A percentile compares a stretch with the other conserved stretches of the same genome.
Evolutionary conservation across 306 rosid genomes (phyloP).

Genomic region (Prunus davidiana): DNA sequence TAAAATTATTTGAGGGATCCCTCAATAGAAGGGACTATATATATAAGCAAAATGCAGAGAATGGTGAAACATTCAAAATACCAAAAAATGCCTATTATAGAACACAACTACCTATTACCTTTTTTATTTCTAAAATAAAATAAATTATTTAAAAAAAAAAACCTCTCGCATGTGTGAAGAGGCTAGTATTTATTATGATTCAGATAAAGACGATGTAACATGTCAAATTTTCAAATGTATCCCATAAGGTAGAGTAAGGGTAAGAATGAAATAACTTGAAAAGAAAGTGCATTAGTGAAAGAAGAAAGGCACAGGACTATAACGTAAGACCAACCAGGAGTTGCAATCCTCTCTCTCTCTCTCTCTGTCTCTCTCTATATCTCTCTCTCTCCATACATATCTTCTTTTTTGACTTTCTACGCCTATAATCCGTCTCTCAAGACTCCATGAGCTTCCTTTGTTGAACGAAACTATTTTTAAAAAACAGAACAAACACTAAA

Average conservation of each 20-base stretch:
- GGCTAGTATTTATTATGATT: too few species aligned
- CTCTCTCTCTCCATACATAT: slow-evolving; percentile 2
- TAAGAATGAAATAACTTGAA: background rate
- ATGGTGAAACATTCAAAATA: too few species aligned
- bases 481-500: slow-evolving; percentile 19
- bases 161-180: accelerated
- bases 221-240: background rate
- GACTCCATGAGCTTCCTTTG: slow-evolving; percentile 39
- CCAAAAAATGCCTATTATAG: accelerated
- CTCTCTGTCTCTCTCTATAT: too few species aligned
- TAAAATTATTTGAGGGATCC: too few species aligned
- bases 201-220: background rate
- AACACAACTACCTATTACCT: accelerated
- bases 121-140: too few species aligned
- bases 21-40: too few species aligned
- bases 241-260: background rate
- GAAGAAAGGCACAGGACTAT: slow-evolving; percentile 13
- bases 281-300: background rate
- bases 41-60: accelerated
- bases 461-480: slow-evolving; percentile 27
- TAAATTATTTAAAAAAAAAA: too few species aligned
- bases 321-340: slow-evolving; percentile 42
- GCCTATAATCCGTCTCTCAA: slow-evolving; percentile 6
- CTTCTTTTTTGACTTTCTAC: slow-evolving; percentile 45
- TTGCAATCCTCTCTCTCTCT: slow-evolving; percentile 33